These are phyloP conservation scores for Diplotaxis tenuifolia DNA, from an alignment of 345 rosid genomes.

Conservation along the genomic window DNA sequence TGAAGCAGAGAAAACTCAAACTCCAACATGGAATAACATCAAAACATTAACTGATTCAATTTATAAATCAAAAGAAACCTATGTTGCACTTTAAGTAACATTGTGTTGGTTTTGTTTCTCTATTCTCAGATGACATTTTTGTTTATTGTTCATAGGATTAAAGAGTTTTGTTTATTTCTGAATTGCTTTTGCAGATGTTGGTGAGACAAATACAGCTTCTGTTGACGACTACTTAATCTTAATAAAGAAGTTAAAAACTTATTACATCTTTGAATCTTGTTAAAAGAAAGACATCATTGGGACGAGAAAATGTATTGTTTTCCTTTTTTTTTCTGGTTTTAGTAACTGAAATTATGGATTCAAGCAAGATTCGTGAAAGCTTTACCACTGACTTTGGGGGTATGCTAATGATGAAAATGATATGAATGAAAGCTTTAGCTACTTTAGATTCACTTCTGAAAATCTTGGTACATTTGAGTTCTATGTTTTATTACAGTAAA, in stretches of 20 bases:
- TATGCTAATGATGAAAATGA: too few species aligned
- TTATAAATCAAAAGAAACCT: conserved; percentile 32
- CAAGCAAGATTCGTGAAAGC: too few species aligned
- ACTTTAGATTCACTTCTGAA: background rate
- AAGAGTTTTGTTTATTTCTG: conserved; percentile 5
- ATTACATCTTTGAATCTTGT: background rate
- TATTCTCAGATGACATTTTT: background rate
- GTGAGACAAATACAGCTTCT: conserved; percentile 50
- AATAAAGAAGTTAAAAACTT: conserved; percentile 40
- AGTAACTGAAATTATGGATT: too few species aligned
- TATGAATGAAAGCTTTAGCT: background rate
- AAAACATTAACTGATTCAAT: too few species aligned
- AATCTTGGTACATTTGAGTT: conserved; percentile 7
- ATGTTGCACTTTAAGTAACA: conserved; percentile 50
- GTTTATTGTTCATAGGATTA: background rate
- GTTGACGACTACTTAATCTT: conserved; percentile 68
- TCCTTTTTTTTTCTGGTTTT: background rate
- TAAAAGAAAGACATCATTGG: too few species aligned
- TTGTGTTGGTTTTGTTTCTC: background rate
- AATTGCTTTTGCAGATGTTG: conserved; percentile 47
- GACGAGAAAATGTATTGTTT: background rate
- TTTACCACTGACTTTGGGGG: too few species aligned
- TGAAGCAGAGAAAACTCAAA: too few species aligned
- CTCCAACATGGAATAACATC: too few species aligned
- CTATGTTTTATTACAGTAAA: background rate